Percentiles rank a stretch among this genome's conserved stretches.
Evolutionary conservation across 2,329 filamentous ascomycete genomes (phyloP).

Genomic region (Rachicladosporium sp.): DNA sequence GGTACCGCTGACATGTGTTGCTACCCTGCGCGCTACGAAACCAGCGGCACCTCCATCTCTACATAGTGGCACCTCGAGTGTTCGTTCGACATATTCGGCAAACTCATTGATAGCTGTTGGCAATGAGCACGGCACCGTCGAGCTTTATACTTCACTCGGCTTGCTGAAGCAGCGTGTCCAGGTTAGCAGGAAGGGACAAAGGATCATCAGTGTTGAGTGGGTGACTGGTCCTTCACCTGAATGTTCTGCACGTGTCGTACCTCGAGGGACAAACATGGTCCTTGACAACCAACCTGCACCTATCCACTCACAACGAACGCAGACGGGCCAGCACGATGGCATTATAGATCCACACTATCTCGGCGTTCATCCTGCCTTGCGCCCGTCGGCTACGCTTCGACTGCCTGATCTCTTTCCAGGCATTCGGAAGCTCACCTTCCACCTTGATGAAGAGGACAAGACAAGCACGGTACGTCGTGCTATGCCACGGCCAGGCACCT

Average conservation of each 20-base stretch:
- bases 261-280: too few relatives aligned
- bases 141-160: constrained; percentile 33
- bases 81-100: too few relatives aligned
- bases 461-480: constrained; percentile 18
- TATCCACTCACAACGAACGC: too few relatives aligned
- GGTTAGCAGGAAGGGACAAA: constrained; percentile 21
- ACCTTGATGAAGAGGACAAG: constrained; percentile 16
- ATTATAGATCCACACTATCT: constrained; percentile 5
- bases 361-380: constrained; percentile 8
- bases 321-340: neutral
- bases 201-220: constrained; percentile 34
- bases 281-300: too few relatives aligned
- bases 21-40: constrained; percentile 4
- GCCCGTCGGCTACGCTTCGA: constrained; percentile 1
- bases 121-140: constrained; percentile 31
- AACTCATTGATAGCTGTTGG: constrained; percentile 31
- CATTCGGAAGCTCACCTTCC: constrained; percentile 13
- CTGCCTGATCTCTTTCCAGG: neutral
- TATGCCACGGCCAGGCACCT: neutral
- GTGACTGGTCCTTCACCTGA: constrained; percentile 19
- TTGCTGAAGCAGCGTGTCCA: constrained; percentile 26
- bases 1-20: constrained; percentile 16
- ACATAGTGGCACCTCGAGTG: neutral
- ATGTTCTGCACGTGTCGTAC: too few relatives aligned
- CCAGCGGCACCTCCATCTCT: too few relatives aligned